Evolutionary conservation across 164 flowering plant genomes (phyloP).

Genomic region (Macadamia tetraphylla): DNA sequence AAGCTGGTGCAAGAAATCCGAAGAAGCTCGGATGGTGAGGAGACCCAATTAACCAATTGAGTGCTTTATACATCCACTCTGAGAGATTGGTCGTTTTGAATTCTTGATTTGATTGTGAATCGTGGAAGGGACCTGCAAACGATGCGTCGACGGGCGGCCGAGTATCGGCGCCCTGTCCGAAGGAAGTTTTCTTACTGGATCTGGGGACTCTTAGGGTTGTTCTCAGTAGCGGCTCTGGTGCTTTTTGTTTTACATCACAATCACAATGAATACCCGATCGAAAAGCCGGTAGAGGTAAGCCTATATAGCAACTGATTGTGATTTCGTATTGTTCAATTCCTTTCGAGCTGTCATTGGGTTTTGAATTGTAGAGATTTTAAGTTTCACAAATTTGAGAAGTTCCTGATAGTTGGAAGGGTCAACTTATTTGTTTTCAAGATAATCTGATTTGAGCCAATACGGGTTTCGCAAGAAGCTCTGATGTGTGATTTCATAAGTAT

Average conservation of each 20-base stretch:
- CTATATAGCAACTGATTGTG: neutral
- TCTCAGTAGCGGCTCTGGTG: conserved; percentile 50
- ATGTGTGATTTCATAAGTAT: too few relatives aligned
- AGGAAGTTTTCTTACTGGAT: conserved; percentile 76
- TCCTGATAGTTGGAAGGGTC: too few relatives aligned
- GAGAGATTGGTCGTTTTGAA: conserved; percentile 21
- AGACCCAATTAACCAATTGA: conserved; percentile 8
- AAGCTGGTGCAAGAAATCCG: neutral
- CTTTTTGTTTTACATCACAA: conserved; percentile 67
- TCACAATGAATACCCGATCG: conserved; percentile 47
- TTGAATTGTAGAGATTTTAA: neutral
- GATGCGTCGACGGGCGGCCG: conserved; percentile 88
- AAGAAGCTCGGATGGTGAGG: conserved; percentile 2
- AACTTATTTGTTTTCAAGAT: too few relatives aligned
- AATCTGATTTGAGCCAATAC: too few relatives aligned
- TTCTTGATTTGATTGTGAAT: conserved; percentile 33
- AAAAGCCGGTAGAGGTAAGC: conserved; percentile 11
- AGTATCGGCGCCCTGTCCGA: conserved; percentile 79
- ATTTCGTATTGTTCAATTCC: neutral
- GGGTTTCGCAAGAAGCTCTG: too few relatives aligned
- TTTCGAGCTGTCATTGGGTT: neutral
- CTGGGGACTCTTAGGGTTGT: conserved; percentile 61
- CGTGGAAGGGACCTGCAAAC: conserved; percentile 28
- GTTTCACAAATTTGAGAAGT: neutral
- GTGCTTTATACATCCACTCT: conserved; percentile 13